Conservation (phyloP, 345 rosid genomes). For the Lepidium aucheri region DNA sequence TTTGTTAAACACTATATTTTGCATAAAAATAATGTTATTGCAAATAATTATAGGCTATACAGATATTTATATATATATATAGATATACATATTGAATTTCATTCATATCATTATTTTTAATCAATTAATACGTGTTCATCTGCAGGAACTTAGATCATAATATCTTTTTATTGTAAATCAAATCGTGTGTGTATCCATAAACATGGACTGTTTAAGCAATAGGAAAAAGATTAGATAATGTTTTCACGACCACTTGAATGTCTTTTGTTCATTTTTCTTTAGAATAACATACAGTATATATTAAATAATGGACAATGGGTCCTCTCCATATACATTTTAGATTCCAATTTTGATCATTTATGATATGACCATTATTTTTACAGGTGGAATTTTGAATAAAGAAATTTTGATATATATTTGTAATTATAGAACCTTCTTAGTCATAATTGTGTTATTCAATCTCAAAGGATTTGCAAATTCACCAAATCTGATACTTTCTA, state of each 20-base stretch:
- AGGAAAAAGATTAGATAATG: not conserved
- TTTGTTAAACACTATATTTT: too few relatives aligned
- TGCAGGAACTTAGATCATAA: too few relatives aligned
- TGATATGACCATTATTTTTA: not conserved
- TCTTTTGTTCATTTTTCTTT: conserved; percentile 10
- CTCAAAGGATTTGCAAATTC: not conserved
- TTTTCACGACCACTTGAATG: conserved; percentile 17
- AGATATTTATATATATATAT: too few relatives aligned
- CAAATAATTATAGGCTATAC: too few relatives aligned
- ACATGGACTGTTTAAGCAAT: conserved; percentile 10
- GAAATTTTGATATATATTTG: not conserved
- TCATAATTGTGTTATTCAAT: not conserved
- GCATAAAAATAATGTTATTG: too few relatives aligned
- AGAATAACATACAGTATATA: not conserved
- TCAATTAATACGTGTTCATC: too few relatives aligned
- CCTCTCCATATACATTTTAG: not conserved
- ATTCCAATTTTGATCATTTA: not conserved
- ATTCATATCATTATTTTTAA: too few relatives aligned
- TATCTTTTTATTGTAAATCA: too few relatives aligned
- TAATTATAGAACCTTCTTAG: not conserved
- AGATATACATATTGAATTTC: too few relatives aligned
- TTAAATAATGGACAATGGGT: conserved; percentile 15
- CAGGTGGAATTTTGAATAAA: not conserved
- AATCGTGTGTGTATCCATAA: too few relatives aligned
- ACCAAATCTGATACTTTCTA: not conserved